Base-by-base conservation (phyloP, 208 protist genomes). In the Leishmania martiniquensis region DNA sequence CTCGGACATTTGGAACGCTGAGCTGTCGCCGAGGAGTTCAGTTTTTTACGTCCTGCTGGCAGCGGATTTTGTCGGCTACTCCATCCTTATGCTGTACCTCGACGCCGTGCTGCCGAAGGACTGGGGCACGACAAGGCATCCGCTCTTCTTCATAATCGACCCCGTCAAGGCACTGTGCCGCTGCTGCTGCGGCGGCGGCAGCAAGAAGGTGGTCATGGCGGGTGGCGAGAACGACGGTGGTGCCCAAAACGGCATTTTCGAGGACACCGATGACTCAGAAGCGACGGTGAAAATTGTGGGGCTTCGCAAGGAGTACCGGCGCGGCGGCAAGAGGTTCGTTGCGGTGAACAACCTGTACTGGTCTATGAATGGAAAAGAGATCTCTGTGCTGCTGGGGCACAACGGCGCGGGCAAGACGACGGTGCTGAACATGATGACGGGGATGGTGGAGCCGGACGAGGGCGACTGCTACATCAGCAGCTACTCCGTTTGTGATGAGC, bases 321-420 rank as follows among this genome's bases (percentile, higher is more conserved):
- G 82, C 34, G 75, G 73, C 39, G 84, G 95, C 44, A 91, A 89
- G 60, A 79, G 34, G 34, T 92, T 95, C 65, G 54, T 85, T 22
- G 94, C 90, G 44, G 91, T 97, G 68, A 88, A 95, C 76, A 81
- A 96, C 78, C 80, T 96, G 22, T 90, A 88, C 81, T 90, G 82
- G 85, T 66, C 51, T 37, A 87, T 96, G 71, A 71, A 78, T 29
- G 72, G 85, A 29, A 67, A 67, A 9, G 87, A 90, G 68, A 88
- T 91, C 77, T 89, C 89, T 6, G 89, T 93, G 2, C 67, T 96
- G 72, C 86, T 93, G 22, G 91, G 91, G 51, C 86, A 91, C 83
- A 95, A 95, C 82, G 91, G 91, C 57, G 90, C 91, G 5, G 93
- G 91, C 55, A 97, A 97, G 83, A 89, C 94, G 34, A 97, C 94